Evolutionary conservation across 176 grass and related monocot genomes (phyloP), one percentile per base, ranked within the genome.

Genomic region (Musa beccarii): DNA sequence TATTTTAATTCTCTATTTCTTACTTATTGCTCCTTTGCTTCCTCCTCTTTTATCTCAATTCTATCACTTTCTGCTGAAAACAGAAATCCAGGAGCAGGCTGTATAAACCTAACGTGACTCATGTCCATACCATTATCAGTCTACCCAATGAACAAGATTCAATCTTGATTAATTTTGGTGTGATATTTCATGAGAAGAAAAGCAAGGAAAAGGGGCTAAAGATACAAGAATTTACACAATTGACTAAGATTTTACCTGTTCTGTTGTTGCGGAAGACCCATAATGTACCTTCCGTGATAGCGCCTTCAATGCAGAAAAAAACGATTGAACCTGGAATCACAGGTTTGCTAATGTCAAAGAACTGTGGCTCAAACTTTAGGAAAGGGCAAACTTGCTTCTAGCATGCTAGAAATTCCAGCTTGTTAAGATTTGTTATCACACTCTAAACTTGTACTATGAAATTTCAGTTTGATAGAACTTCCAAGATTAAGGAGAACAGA

Each of bases 281-380:
- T 91, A 98, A 79, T 93, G 88, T 43, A 98, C 88, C 83, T 93
- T 93, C 75, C 82, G 88, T 72, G 90, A 93, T 68, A 98, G 83
- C 9, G 90, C 94, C 82, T 87, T 91, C 74, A 93, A 49, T 82
- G 90, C 81, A 72, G 94, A 82, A n/a, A 98, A 86, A 93, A 93
- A 98, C 57, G 94, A 98, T 84, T 91, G 90, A 74, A 98, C 86
- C 94, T 98, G 90, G 57, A 56, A 84, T 68, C 53, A 71, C 49
- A 76, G 51, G 16, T 66, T 52, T 74, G 54, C 76, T 8, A 63
- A 43, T 76, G 83, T 85, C 57, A 77, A 70, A 63, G 34, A 74
- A 25, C 54, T 8, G 54, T 63, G 63, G 14, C 73, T 67, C 28
- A 54, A 9, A 25, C 59, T 78, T 55, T 26, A 53, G n/a, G 51